Evolutionary conservation across 257 asterid genomes (phyloP).

Genomic region (Parsonsia alboflavescens): DNA sequence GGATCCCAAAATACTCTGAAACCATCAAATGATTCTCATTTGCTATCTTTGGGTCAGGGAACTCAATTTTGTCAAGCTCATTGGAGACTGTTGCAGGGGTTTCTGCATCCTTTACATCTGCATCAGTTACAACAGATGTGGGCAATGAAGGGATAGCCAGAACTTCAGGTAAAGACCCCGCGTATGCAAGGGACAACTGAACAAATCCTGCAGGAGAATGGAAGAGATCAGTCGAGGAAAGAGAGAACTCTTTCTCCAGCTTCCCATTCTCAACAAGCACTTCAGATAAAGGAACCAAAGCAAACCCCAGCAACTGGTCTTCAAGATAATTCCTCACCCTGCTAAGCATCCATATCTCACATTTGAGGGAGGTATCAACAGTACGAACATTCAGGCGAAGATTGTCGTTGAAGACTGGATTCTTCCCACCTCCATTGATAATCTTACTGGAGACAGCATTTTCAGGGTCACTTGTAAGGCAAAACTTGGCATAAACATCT

Average conservation of each 20-base stretch:
- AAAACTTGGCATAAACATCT: slow-evolving; percentile 87
- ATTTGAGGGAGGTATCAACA: slow-evolving; percentile 69
- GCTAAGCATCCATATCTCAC: slow-evolving; percentile 98
- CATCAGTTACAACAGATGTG: slow-evolving; percentile 29
- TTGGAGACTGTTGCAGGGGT: slow-evolving; percentile 28
- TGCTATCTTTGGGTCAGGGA: slow-evolving; percentile 80
- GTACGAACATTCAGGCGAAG: slow-evolving; percentile 52
- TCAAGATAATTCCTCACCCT: slow-evolving; percentile 87
- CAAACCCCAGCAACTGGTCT: slow-evolving; percentile 91
- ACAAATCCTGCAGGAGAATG: slow-evolving; percentile 98
- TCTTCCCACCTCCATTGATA: slow-evolving; percentile 87
- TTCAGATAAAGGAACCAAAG: slow-evolving; percentile 83
- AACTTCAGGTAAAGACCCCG: slow-evolving; percentile 73
- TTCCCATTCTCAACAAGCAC: slow-evolving; percentile 56
- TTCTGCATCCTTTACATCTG: slow-evolving; percentile 29
- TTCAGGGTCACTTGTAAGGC: slow-evolving; percentile 83
- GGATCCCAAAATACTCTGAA: slow-evolving; percentile 71
- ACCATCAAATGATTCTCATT: slow-evolving; percentile 83
- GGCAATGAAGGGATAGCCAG: slow-evolving; percentile 46
- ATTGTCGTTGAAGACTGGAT: slow-evolving; percentile 76
- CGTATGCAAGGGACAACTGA: slow-evolving; percentile 60
- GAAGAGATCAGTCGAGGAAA: slow-evolving; percentile 89
- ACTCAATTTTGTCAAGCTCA: slow-evolving; percentile 75
- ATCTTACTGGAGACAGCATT: slow-evolving; percentile 65
- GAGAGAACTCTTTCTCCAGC: slow-evolving; percentile 80